These are phyloP conservation scores for Nidula niveotomentosa DNA, from an alignment of 1,284 basidiomycete species.

Conservation along the genomic window DNA sequence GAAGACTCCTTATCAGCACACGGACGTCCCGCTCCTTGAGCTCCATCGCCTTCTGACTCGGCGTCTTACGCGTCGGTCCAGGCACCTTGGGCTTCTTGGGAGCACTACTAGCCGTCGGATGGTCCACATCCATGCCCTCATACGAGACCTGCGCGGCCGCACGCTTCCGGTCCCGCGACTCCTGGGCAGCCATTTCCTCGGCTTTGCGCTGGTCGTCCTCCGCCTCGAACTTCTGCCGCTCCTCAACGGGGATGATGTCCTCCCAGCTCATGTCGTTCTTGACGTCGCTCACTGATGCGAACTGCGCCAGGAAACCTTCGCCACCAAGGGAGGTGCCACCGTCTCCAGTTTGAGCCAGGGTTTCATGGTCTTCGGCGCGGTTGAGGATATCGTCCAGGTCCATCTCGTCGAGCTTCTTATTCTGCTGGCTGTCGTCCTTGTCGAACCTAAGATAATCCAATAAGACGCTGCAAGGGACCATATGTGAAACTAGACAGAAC, in stretches of 20 bases:
- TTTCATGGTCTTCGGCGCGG: conserved; percentile 97
- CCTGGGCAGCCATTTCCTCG: conserved; percentile 65
- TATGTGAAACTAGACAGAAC: conserved; percentile 22
- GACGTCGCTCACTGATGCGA: conserved; percentile 96
- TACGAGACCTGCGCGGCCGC: conserved; percentile 87
- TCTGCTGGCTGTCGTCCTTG: conserved; percentile 91
- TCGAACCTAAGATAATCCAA: conserved; percentile 70
- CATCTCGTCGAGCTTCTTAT: conserved; percentile 98
- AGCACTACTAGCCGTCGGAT: conserved; percentile 55
- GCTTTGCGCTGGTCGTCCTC: conserved; percentile 78
- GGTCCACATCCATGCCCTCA: conserved; percentile 89
- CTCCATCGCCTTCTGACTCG: conserved; percentile 92
- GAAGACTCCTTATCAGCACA: conserved; percentile 92
- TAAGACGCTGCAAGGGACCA: conserved; percentile 10
- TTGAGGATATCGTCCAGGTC: conserved; percentile 98
- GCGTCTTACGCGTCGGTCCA: conserved; percentile 76
- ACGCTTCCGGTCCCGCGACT: conserved; percentile 77
- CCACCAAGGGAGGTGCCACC: conserved; percentile 90
- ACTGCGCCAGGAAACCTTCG: conserved; percentile 94
- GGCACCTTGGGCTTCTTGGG: conserved; percentile 73
- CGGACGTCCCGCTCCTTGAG: conserved; percentile 97
- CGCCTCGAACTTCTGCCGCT: conserved; percentile 83
- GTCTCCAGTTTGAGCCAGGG: conserved; percentile 78
- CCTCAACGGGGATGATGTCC: conserved; percentile 96
- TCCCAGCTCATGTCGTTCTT: conserved; percentile 99